phyloP scores from a whole-genome alignment of 169 alveolate species.

The Plasmodium vinckei region DNA sequence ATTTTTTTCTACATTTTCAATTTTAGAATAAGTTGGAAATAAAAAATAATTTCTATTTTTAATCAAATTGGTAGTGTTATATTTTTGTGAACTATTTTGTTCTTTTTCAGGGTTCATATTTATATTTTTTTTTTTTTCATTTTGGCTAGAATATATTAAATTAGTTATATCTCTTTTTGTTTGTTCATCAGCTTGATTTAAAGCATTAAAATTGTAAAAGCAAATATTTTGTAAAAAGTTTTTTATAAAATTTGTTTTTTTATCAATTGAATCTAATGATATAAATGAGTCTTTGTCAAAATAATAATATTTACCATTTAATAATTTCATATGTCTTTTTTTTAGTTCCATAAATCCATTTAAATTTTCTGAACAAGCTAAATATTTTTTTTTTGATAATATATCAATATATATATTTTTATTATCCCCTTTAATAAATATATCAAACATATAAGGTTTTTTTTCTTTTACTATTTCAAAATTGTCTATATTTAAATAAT shows the following conservation, averaged over 20 bases:
- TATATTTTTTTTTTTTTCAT: not conserved
- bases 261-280: constrained; percentile 10
- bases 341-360: constrained; percentile 49
- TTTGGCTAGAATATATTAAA: not conserved
- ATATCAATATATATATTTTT: constrained; percentile 36
- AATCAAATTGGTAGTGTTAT: not conserved
- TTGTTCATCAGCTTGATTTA: constrained; percentile 2
- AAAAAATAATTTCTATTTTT: constrained; percentile 20
- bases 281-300: constrained; percentile 10
- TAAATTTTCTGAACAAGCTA: constrained; percentile 11
- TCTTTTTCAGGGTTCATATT: not conserved
- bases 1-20: constrained; percentile 32
- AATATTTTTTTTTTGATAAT: constrained; percentile 8
- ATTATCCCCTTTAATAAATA: constrained; percentile 14
- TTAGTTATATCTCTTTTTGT: constrained; percentile 11
- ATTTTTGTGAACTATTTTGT: not conserved
- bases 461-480: constrained; percentile 48
- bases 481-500: constrained; percentile 21
- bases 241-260: constrained; percentile 33
- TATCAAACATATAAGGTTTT: constrained; percentile 56
- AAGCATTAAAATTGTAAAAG: constrained; percentile 15
- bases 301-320: constrained; percentile 30
- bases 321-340: constrained; percentile 46
- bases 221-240: constrained; percentile 17
- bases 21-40: constrained; percentile 36